A percentile compares a stretch with the other conserved stretches of the same genome.
These are phyloP conservation scores for Leccinum laetum DNA, from an alignment of 1,284 basidiomycete species.

Conservation along the genomic window DNA sequence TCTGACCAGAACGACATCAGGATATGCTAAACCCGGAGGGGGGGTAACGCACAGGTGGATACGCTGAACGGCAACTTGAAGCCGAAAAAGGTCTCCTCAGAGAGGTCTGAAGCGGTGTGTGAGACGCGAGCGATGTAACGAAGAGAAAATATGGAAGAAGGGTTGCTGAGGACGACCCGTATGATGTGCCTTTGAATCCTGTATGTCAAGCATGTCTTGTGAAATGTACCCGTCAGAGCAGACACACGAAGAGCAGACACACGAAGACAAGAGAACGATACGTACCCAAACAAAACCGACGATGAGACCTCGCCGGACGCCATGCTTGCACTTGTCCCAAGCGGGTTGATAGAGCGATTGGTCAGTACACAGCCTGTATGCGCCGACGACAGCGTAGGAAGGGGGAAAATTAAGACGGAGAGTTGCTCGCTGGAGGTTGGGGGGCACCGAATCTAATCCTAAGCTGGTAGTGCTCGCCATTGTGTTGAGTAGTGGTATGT, in stretches of 20 bases:
- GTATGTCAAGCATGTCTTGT: conserved; percentile 62
- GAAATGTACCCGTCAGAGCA: neutral
- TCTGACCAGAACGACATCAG: conserved; percentile 42
- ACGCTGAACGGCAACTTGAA: conserved; percentile 63
- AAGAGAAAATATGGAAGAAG: conserved; percentile 38
- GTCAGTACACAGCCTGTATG: conserved; percentile 72
- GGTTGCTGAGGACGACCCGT: conserved; percentile 57
- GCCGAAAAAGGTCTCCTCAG: conserved; percentile 64
- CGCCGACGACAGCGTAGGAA: conserved; percentile 73
- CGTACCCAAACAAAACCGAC: conserved; percentile 71
- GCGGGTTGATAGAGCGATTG: conserved; percentile 60
- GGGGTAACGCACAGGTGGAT: conserved; percentile 55
- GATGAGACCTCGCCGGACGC: conserved; percentile 54
- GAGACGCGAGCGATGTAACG: conserved; percentile 16
- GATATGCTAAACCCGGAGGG: neutral
- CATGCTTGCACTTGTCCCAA: conserved; percentile 78
- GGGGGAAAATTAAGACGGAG: conserved; percentile 70
- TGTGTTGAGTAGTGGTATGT: neutral
- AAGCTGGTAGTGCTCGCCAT: neutral
- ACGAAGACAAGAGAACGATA: neutral
- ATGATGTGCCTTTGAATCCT: conserved; percentile 65
- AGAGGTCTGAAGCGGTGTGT: conserved; percentile 54
- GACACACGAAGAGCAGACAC: no score
- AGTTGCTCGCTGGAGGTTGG: conserved; percentile 47
- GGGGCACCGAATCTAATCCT: conserved; percentile 36